Evolutionary conservation across 78 protist species (phyloP).

Genomic region (Polysphondylium violaceum): DNA sequence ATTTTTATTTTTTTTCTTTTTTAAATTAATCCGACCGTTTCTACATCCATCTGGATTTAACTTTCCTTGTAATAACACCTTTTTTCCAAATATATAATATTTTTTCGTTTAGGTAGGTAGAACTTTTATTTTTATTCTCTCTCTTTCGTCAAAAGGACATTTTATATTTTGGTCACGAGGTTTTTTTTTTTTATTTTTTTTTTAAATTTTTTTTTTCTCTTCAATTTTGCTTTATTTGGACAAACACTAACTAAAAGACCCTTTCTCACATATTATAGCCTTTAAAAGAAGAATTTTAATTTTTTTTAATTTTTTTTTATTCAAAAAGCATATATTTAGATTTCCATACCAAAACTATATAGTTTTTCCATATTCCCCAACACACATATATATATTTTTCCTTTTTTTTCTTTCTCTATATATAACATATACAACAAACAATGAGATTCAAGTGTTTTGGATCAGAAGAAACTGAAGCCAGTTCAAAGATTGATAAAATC

Average conservation of each 20-base stretch:
- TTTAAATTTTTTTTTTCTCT: neutral
- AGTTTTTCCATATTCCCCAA: neutral
- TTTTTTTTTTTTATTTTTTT: slow-evolving; percentile 4
- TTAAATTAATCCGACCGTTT: neutral
- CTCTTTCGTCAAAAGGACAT: no score
- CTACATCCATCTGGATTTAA: no score
- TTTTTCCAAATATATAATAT: no score
- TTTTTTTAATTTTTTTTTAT: neutral
- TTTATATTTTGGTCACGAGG: no score
- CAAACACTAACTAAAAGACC: neutral
- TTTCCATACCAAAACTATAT: neutral
- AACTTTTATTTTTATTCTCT: no score
- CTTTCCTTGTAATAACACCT: neutral
- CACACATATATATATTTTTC: neutral
- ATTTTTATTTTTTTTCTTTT: slow-evolving; percentile 32
- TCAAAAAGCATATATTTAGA: neutral
- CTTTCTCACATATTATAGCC: neutral
- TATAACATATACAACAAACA: neutral
- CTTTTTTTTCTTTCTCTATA: neutral
- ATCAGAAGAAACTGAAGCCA: slow-evolving; percentile 64
- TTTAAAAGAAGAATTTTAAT: neutral
- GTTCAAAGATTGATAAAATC: slow-evolving; percentile 65
- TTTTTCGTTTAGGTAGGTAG: no score
- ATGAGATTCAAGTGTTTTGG: slow-evolving; percentile 79
- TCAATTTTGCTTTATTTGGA: neutral